Evolutionary conservation across 2,329 filamentous ascomycete species (phyloP).

Genomic region (Phyllosticta citriasiana): DNA sequence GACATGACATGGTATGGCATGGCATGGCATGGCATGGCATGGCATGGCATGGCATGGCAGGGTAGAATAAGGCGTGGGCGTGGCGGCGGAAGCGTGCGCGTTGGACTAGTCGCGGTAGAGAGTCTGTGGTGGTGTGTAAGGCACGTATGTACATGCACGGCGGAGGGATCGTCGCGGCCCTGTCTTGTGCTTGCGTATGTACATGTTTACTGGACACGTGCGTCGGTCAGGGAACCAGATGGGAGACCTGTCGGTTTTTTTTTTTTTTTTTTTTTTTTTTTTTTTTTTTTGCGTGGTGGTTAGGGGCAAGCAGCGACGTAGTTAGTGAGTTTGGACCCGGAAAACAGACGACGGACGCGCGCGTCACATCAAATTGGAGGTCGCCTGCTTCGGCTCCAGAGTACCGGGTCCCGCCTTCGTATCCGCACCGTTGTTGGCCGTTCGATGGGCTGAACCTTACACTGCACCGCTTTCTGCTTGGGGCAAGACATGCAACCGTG

Average conservation of each 20-base stretch:
- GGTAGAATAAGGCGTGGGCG: neutral
- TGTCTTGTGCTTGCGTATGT: neutral
- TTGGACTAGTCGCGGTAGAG: neutral
- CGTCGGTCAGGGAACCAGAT: neutral
- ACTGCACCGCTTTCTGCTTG: conserved; percentile 7
- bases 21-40: neutral
- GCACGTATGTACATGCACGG: neutral
- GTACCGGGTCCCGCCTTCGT: neutral
- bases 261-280: neutral
- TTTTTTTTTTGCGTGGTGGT: neutral
- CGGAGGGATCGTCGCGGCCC: neutral
- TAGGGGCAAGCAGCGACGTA: neutral
- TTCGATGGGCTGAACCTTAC: neutral
- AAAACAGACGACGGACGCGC: neutral
- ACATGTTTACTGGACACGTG: neutral
- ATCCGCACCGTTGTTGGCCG: neutral
- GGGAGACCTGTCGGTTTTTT: neutral
- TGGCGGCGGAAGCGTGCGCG: neutral
- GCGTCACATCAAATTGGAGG: neutral
- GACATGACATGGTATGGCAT: neutral
- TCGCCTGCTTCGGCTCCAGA: neutral
- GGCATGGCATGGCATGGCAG: neutral
- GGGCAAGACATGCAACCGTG: conserved; percentile 10
- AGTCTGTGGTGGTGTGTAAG: neutral
- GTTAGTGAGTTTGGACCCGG: neutral